A percentile compares a stretch with the other conserved stretches of the same genome.
Conservation (phyloP, 2,329 filamentous ascomycete genomes). For the Aspergillus pseudoglaucus region DNA sequence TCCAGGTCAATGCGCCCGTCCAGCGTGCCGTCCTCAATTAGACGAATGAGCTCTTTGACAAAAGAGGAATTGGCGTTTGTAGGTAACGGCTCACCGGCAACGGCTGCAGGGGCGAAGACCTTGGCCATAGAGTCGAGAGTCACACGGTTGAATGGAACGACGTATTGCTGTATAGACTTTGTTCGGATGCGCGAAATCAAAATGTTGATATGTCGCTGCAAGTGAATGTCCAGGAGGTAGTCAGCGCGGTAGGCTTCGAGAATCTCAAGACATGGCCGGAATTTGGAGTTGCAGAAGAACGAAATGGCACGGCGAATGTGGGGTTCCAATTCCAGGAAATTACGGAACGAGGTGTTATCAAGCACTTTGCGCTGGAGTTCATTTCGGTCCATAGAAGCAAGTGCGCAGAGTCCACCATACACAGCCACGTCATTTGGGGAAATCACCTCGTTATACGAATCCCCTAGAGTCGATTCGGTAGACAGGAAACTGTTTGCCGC, state of each 20-base stretch:
- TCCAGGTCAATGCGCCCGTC: conserved; percentile 80
- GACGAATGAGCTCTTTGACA: conserved; percentile 60
- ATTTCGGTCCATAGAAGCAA: conserved; percentile 78
- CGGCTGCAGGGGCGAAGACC: conserved; percentile 57
- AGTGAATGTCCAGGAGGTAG: conserved; percentile 83
- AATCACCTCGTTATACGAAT: conserved; percentile 63
- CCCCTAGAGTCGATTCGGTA: conserved; percentile 51
- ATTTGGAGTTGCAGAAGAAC: conserved; percentile 85
- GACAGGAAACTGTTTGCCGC: conserved; percentile 68
- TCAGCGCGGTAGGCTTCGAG: conserved; percentile 76
- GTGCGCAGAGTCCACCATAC: conserved; percentile 82
- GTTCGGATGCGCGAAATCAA: conserved; percentile 72
- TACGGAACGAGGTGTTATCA: conserved; percentile 72
- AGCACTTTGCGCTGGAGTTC: conserved; percentile 71
- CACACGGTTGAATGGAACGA: conserved; percentile 82
- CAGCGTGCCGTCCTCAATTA: conserved; percentile 68
- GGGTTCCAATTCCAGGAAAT: conserved; percentile 84
- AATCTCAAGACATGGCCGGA: conserved; percentile 74
- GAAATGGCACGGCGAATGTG: conserved; percentile 87
- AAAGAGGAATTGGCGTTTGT: conserved; percentile 52
- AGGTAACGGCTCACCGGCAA: conserved; percentile 44
- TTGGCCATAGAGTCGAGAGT: conserved; percentile 70
- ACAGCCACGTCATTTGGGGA: conserved; percentile 84
- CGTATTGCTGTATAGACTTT: conserved; percentile 91
- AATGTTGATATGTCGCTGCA: conserved; percentile 64